Percentiles rank a stretch among this genome's conserved stretches.
Conservation (phyloP, 306 rosid species). For the Neltuma alba region DNA sequence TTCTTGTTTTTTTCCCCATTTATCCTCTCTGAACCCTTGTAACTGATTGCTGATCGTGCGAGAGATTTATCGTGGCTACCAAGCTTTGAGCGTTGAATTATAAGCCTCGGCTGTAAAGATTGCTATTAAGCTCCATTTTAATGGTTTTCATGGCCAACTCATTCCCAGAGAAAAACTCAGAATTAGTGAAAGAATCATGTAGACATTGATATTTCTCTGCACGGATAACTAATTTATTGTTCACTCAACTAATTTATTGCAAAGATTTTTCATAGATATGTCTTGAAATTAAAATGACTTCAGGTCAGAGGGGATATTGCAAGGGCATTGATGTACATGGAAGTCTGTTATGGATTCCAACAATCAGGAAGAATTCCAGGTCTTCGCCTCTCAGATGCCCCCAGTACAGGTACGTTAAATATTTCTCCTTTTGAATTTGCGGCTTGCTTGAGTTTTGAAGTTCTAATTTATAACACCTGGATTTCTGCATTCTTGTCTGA, state of each 20-base stretch:
- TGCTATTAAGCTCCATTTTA: conserved; percentile 11
- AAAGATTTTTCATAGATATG: conserved; percentile 13
- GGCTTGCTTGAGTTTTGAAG: no score
- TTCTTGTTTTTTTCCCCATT: conserved; percentile 3
- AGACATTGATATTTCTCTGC: background rate
- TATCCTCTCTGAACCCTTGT: conserved; percentile 1
- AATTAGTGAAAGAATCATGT: conserved; percentile 17
- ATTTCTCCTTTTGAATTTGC: no score
- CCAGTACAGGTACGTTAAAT: conserved; percentile 55
- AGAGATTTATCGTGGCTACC: conserved; percentile 5
- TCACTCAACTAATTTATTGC: conserved; percentile 10
- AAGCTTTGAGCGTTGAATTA: conserved; percentile 1
- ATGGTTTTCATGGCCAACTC: conserved; percentile 19
- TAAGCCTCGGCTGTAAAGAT: background rate
- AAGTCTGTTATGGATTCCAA: conserved; percentile 63
- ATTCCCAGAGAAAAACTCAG: background rate
- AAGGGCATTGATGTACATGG: conserved; percentile 81
- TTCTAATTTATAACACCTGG: no score
- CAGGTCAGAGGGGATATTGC: conserved; percentile 87
- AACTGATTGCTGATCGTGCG: background rate
- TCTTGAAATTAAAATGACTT: conserved; percentile 32
- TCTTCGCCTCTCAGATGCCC: conserved; percentile 71
- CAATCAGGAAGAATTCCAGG: conserved; percentile 52
- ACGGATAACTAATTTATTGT: background rate
- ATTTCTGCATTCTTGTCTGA: conserved; percentile 7